Conservation (phyloP, 345 rosid genomes). For the Gossypium australe region DNA sequence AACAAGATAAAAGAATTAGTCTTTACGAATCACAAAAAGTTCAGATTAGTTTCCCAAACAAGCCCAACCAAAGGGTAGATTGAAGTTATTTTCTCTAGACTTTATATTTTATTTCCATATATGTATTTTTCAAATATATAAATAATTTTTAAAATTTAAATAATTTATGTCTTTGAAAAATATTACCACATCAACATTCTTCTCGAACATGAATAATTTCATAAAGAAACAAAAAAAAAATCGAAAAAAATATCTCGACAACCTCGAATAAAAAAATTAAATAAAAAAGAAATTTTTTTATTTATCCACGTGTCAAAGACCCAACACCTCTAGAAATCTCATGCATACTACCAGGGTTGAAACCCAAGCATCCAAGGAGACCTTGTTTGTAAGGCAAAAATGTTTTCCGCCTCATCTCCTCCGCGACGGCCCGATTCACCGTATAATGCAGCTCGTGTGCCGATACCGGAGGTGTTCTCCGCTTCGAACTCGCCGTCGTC, state of each 20-base stretch:
- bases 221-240: slow-evolving; percentile 6
- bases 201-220: neutral
- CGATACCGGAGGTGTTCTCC: slow-evolving; percentile 37
- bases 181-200: neutral
- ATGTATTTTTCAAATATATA: neutral
- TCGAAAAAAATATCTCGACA: neutral
- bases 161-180: neutral
- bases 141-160: neutral
- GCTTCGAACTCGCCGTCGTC: slow-evolving; percentile 35
- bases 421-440: slow-evolving; percentile 72
- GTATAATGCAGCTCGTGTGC: slow-evolving; percentile 90
- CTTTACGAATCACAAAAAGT: too few relatives aligned
- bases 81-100: neutral
- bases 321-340: slow-evolving; percentile 68
- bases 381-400: slow-evolving; percentile 89
- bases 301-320: slow-evolving; percentile 61
- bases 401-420: slow-evolving; percentile 86
- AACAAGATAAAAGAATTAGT: too few relatives aligned
- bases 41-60: neutral
- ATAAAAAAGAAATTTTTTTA: slow-evolving; percentile 17
- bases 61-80: too few relatives aligned
- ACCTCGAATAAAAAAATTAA: neutral
- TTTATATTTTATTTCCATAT: neutral
- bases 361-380: slow-evolving; percentile 81
- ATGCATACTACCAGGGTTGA: slow-evolving; percentile 52